Percentiles rank a stretch among this genome's conserved stretches.
These are phyloP conservation scores for Typha latifolia DNA, from an alignment of 176 grass and related monocot species.

Conservation along the genomic window DNA sequence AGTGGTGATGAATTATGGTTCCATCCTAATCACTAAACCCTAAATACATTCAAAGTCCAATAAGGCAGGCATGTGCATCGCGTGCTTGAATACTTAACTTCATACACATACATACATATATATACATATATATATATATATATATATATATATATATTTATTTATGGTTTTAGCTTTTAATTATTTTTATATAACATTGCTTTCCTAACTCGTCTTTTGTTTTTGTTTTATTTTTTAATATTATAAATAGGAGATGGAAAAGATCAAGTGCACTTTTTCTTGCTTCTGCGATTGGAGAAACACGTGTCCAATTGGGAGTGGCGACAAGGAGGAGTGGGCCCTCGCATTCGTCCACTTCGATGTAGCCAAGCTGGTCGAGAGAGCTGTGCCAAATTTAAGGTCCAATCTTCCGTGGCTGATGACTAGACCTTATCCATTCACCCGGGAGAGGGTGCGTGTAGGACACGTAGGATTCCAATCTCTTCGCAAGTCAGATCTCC, in stretches of 20 bases:
- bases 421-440: not conserved
- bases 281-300: constrained; percentile 2
- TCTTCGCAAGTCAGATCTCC: not conserved
- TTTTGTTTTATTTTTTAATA: not conserved
- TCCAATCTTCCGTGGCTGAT: not conserved
- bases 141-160: too few species aligned
- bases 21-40: too few species aligned
- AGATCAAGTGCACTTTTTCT: constrained; percentile 8
- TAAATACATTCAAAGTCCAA: too few species aligned
- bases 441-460: not conserved
- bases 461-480: not conserved
- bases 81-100: too few species aligned
- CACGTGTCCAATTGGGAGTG: constrained; percentile 12
- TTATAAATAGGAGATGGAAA: not conserved
- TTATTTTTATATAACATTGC: too few species aligned
- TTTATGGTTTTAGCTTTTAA: too few species aligned
- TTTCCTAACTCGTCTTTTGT: not conserved
- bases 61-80: too few species aligned
- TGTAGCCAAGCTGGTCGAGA: not conserved
- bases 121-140: too few species aligned
- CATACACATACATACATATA: too few species aligned
- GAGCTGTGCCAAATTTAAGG: not conserved
- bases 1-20: too few species aligned
- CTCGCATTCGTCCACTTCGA: not conserved
- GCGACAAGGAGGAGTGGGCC: constrained; percentile 9